Conservation (phyloP, 192 early-diverging fungal genomes). For the Coemansia sp. region DNA sequence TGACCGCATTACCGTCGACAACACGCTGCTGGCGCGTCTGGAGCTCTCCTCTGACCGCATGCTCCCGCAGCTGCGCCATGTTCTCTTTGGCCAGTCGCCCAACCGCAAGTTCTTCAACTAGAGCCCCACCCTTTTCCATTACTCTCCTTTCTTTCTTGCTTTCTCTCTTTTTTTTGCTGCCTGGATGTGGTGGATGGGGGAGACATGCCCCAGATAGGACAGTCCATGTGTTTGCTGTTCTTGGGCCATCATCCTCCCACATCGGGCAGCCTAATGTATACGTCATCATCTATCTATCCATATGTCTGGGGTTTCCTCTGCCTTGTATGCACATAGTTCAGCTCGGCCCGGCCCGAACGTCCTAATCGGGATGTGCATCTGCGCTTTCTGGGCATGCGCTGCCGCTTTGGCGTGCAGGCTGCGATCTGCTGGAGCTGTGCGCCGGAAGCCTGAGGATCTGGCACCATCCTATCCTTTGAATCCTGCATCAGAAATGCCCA, state of each 20-base stretch:
- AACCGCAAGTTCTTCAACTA: conserved; percentile 86
- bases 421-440: not conserved
- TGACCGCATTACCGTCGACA: conserved; percentile 81
- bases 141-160: not conserved
- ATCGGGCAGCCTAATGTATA: not conserved
- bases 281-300: not conserved
- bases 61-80: conserved; percentile 89
- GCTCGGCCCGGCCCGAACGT: not conserved
- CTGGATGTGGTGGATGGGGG: not conserved
- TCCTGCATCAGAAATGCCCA: too few relatives aligned
- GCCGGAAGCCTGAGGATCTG: not conserved
- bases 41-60: conserved; percentile 79
- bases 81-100: conserved; percentile 88
- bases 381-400: not conserved
- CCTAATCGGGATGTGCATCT: not conserved
- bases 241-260: too few relatives aligned
- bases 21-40: conserved; percentile 90
- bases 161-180: not conserved
- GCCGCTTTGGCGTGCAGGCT: not conserved
- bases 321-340: not conserved
- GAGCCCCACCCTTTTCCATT: conserved; percentile 6
- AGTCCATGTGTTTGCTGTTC: too few relatives aligned
- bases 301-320: not conserved
- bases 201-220: too few relatives aligned
- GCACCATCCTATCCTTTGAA: not conserved